Conservation (phyloP, 1,284 basidiomycete genomes). For the Malassezia brasiliensis region DNA sequence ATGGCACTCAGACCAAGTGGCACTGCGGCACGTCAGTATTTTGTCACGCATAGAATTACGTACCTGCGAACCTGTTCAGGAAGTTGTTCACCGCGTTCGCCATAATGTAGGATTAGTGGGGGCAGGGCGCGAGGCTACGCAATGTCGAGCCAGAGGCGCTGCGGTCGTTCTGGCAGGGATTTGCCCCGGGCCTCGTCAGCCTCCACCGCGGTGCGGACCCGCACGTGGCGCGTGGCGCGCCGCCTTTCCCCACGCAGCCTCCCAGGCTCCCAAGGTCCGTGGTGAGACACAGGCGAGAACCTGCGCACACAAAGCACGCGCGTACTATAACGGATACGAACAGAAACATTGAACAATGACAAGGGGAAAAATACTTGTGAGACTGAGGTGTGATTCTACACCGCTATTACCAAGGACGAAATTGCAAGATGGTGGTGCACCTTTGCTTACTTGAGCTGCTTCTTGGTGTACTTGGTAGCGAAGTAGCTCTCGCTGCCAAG, state of each 20-base stretch:
- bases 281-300: too few relatives aligned
- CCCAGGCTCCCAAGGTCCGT: too few relatives aligned
- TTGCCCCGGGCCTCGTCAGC: slow-evolving; percentile 12
- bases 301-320: too few relatives aligned
- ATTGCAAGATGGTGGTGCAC: too few relatives aligned
- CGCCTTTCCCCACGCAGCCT: too few relatives aligned
- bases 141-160: neutral
- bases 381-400: too few relatives aligned
- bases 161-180: neutral
- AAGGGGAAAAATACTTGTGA: too few relatives aligned
- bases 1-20: slow-evolving; percentile 46
- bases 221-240: neutral
- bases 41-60: neutral
- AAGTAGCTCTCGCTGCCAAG: slow-evolving; percentile 33
- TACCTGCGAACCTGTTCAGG: slow-evolving; percentile 15
- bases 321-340: neutral
- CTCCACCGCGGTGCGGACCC: slow-evolving; percentile 5
- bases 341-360: neutral
- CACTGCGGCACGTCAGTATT: slow-evolving; percentile 23
- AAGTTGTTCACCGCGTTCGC: slow-evolving; percentile 14
- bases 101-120: neutral
- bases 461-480: slow-evolving; percentile 14
- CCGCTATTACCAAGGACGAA: too few relatives aligned
- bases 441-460: slow-evolving; percentile 17
- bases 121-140: neutral